Conservation (phyloP, 148 eudicot species). For the Fagopyrum homotropicum region DNA sequence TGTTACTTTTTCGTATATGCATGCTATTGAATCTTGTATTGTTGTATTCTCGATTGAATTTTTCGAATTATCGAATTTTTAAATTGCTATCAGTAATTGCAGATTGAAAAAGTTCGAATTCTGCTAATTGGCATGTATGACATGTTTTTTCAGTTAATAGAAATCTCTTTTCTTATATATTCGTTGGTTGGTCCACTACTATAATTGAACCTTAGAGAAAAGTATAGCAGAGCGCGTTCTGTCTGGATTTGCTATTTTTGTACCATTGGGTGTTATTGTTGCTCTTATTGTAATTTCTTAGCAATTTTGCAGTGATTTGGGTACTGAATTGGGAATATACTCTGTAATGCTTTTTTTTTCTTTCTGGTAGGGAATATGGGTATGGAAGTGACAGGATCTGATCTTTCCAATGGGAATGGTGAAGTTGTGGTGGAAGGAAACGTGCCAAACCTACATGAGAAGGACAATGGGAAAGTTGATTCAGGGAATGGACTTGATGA, state of each 20-base stretch:
- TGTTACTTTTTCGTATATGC: background rate
- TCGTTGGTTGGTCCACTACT: background rate
- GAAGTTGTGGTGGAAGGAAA: slow-evolving; percentile 28
- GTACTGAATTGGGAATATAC: background rate
- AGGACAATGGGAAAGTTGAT: slow-evolving; percentile 36
- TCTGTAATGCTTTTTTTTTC: background rate
- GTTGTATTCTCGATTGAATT: background rate
- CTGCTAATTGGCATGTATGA: background rate
- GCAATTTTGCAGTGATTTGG: slow-evolving; percentile 1
- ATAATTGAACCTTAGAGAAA: background rate
- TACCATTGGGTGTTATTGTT: background rate
- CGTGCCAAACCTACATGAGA: slow-evolving; percentile 18
- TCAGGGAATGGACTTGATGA: slow-evolving; percentile 22
- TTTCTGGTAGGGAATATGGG: slow-evolving; percentile 21
- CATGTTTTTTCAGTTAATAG: background rate
- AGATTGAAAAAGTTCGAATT: background rate
- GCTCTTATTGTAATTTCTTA: background rate
- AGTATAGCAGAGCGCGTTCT: background rate
- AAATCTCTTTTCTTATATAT: background rate
- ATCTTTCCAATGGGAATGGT: slow-evolving; percentile 30
- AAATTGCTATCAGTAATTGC: background rate
- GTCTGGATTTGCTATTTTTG: background rate
- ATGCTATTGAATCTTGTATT: background rate
- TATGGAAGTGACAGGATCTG: slow-evolving; percentile 58
- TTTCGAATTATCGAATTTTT: background rate